Evolutionary conservation across 2,329 filamentous ascomycete genomes (phyloP), one percentile per base, ranked within the genome.

Genomic region (Rasamsonia emersonii): DNA sequence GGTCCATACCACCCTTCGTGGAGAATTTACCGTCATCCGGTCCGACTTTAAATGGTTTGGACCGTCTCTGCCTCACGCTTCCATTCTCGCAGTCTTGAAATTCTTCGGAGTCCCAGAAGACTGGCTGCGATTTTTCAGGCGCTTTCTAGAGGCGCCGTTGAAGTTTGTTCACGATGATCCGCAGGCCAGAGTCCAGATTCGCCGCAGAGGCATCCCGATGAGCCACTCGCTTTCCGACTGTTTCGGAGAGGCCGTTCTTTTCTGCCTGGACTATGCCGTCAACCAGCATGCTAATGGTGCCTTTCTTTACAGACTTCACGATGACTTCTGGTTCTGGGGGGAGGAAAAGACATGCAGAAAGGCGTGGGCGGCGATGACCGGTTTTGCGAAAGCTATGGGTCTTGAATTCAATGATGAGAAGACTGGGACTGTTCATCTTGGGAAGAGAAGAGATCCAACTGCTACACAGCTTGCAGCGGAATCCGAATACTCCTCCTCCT

Each of bases 261-360:
- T 82, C 45, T 76, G 72, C 37, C 68, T 82, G 42, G 78, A 82
- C 45, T 76, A 75, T 44, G 65, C 75, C 0, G 67, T 82, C 34
- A 81, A 79, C 35, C 67, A 72, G 37, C 54, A 59, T 2, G 75
- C 76, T 0, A 39, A 58, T 4, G 75, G 75, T 0, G 56, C 59
- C 2, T 59, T 65, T n/a, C 52, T 81, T 8, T 77, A 77, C 49
- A 71, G 78, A 9, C 60, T 79, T 21, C 69, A 79, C 31, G 77
- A 80, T 40, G 75, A 81, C 41, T 63, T 80, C 31, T 82, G 76
- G 77, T 75, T 80, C 47, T 81, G 76, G 75, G 67, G 70, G 6
- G 62, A 73, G 4, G 68, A 76, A 28, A 40, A 58, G 3, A 61
- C 58, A 3, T 71, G 70, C n/a, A 61, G 67, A 14, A 62, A 66